phyloP scores from a whole-genome alignment of 352 stramenopile genomes.

The Pythium brassicae region DNA sequence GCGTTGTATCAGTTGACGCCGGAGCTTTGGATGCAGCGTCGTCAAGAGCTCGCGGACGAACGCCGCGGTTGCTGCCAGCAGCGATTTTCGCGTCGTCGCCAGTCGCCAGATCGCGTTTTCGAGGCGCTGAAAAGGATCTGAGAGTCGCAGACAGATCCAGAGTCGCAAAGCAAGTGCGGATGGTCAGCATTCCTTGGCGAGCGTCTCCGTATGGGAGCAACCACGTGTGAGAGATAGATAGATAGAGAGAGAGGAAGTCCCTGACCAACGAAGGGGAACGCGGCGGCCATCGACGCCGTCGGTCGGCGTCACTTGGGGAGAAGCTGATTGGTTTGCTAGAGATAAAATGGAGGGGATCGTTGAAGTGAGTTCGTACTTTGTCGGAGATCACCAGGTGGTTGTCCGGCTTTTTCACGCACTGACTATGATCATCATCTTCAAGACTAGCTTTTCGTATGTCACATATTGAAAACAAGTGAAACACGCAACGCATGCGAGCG shows the following conservation, averaged over 20 bases:
- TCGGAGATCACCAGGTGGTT: neutral
- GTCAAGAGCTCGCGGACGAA: neutral
- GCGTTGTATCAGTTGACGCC: neutral
- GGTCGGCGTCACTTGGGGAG: neutral
- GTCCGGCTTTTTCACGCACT: neutral
- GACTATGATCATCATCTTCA: neutral
- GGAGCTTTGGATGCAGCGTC: neutral
- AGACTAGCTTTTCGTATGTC: no score
- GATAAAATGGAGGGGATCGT: no score
- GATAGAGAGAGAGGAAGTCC: no score
- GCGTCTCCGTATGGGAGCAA: no score
- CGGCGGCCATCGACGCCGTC: neutral
- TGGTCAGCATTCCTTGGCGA: no score
- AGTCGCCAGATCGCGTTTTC: slow-evolving; percentile 4
- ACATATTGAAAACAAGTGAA: no score
- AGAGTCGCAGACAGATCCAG: no score
- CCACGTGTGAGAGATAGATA: no score
- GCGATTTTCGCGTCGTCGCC: neutral
- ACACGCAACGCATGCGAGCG: neutral
- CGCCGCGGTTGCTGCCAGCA: neutral
- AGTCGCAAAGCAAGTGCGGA: no score
- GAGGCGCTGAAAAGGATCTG: neutral
- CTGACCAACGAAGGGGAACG: slow-evolving; percentile 6
- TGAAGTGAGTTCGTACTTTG: neutral
- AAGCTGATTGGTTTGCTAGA: neutral